Percentiles rank a stretch among this genome's conserved stretches.
Conservation (phyloP, 805 yeast species). For the Ogataea neopini region DNA sequence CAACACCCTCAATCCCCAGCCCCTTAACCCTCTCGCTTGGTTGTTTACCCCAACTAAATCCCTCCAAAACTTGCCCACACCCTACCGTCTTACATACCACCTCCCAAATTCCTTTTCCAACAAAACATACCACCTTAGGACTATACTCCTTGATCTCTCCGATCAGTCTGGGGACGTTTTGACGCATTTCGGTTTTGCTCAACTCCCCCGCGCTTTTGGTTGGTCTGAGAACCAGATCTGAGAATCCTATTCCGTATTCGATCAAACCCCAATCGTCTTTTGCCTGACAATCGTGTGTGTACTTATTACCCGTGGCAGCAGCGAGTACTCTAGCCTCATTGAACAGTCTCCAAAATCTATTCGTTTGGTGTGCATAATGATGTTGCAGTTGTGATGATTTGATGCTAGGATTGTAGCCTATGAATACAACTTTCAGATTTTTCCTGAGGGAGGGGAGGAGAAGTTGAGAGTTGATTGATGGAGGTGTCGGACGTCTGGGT, state of each 20-base stretch:
- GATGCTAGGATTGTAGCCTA: constrained; percentile 75
- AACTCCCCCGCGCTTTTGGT: constrained; percentile 61
- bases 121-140: constrained; percentile 52
- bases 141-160: constrained; percentile 39
- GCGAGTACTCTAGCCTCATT: constrained; percentile 50
- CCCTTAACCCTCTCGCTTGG: constrained; percentile 16
- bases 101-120: constrained; percentile 81
- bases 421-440: constrained; percentile 48
- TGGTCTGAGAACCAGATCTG: constrained; percentile 67
- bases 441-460: constrained; percentile 22
- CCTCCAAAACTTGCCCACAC: constrained; percentile 28
- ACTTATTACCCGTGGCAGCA: constrained; percentile 8
- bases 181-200: constrained; percentile 49
- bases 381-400: constrained; percentile 62
- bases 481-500: background rate
- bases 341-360: constrained; percentile 66
- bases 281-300: constrained; percentile 9
- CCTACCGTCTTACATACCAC: constrained; percentile 43
- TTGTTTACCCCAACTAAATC: constrained; percentile 58
- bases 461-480: background rate
- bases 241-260: constrained; percentile 59
- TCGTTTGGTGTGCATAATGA: constrained; percentile 71
- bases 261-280: constrained; percentile 33
- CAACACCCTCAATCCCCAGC: constrained; percentile 23
- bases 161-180: constrained; percentile 54